Evolutionary conservation across 768 basidiomycete species (phyloP), one percentile per base, ranked within the genome.

Genomic region (Steccherinum ochraceum): DNA sequence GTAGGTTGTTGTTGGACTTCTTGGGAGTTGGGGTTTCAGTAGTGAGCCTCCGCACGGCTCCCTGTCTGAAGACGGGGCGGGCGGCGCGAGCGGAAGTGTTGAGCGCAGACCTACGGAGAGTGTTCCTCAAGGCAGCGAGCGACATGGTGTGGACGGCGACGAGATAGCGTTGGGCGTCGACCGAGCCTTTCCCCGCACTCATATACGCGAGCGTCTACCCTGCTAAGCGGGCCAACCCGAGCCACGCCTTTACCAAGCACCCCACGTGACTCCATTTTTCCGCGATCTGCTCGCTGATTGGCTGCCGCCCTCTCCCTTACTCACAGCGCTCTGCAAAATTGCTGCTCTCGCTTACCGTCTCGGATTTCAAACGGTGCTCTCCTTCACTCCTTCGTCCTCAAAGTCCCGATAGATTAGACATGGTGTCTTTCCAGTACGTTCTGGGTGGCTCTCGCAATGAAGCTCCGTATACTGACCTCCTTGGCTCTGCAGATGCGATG

Each of bases 371-470:
- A 27, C 3, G 21, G 13, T 21, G 12, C 21, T 10, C 49, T 40
- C 16, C 19, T n/a, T 10, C 24, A 24, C 52, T 53, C 45, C 19
- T 23, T 21, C 26, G n/a, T 45, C 26, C 12, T 24, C 39, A 35
- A 53, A 51, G n/a, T n/a, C n/a, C n/a, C n/a, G n/a, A n/a, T n/a
- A n/a, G n/a, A n/a, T n/a, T n/a, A 48, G 30, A 7, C 30, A 85
- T 88, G 86, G 86, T 87, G 13, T 87, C 86, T 11, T 88, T 87
- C 58, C 81, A 81, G 84, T 86, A 56, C 64, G 83, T 72, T 45
- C 56, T 18, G 13, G 4, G 12, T 46, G 3, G 12, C 12, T 19
- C 35, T 46, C 1, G 23, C 18, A n/a, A 50, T 3, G 16, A 16
- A 7, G 30, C 30, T 43, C 16, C 18, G 19, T 5, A 10, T 18